Conservation (phyloP, 1,139 yeast species). For the Pichia cactophila region DNA sequence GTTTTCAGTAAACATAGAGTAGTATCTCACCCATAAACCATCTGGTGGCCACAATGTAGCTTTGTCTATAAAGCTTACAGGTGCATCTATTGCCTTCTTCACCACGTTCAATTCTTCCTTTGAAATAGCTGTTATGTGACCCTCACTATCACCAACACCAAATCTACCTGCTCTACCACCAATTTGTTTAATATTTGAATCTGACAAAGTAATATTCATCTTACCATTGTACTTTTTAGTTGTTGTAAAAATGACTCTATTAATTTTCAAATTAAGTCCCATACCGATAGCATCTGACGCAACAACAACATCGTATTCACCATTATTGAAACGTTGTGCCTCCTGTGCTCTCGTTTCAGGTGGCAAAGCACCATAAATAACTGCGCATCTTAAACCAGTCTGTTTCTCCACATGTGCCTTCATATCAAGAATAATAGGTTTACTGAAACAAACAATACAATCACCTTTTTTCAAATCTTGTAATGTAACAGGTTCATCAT, state of each 20-base stretch:
- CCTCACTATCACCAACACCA: slow-evolving; percentile 33
- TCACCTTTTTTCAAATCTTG: slow-evolving; percentile 59
- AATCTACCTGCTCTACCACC: slow-evolving; percentile 96
- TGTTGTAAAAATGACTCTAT: slow-evolving; percentile 68
- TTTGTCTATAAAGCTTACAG: slow-evolving; percentile 38
- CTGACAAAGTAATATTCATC: slow-evolving; percentile 39
- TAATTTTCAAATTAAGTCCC: slow-evolving; percentile 86
- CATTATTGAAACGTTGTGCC: slow-evolving; percentile 68
- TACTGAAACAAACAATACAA: slow-evolving; percentile 83
- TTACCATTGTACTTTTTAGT: slow-evolving; percentile 66
- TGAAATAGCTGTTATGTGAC: slow-evolving; percentile 54
- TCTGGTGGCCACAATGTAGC: slow-evolving; percentile 71
- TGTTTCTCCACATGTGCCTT: slow-evolving; percentile 58
- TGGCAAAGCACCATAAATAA: slow-evolving; percentile 91
- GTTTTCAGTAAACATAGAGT: slow-evolving; percentile 45
- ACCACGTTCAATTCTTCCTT: slow-evolving; percentile 38
- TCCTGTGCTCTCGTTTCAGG: slow-evolving; percentile 90
- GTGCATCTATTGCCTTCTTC: slow-evolving; percentile 37
- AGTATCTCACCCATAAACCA: slow-evolving; percentile 49
- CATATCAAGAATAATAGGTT: slow-evolving; percentile 55
- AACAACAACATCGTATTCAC: slow-evolving; percentile 68
- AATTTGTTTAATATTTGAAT: slow-evolving; percentile 77
- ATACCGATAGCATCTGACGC: slow-evolving; percentile 98
- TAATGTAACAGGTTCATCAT: slow-evolving; percentile 31
- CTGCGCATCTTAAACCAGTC: slow-evolving; percentile 68